These are phyloP conservation scores for Pseudogymnoascus sp. DNA, from an alignment of 2,329 filamentous ascomycete species.

Conservation along the genomic window DNA sequence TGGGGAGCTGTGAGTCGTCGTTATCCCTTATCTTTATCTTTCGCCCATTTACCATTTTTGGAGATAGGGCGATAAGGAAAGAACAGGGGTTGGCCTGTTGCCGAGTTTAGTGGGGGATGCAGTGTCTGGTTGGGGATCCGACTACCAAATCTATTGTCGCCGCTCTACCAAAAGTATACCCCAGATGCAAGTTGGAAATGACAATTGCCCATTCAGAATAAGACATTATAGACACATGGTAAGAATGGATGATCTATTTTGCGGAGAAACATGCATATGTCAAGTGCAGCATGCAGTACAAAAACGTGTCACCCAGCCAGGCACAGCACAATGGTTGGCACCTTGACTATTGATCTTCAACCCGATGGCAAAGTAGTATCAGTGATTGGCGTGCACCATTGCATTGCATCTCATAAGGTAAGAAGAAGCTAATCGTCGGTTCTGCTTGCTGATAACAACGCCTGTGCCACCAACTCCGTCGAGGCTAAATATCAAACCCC, in stretches of 20 bases:
- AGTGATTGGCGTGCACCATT: neutral
- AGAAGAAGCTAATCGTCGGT: neutral
- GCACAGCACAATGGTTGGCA: neutral
- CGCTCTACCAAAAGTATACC: neutral
- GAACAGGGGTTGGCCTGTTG: neutral
- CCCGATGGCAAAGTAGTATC: neutral
- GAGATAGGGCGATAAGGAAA: neutral
- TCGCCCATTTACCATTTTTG: neutral
- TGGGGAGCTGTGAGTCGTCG: neutral
- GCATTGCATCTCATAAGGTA: neutral
- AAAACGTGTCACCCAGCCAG: neutral
- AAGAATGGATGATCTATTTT: neutral
- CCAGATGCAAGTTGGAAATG: neutral
- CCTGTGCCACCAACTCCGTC: neutral
- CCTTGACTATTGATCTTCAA: neutral
- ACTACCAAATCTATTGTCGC: neutral
- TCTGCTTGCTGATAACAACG: neutral
- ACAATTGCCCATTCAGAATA: neutral
- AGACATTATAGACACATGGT: neutral
- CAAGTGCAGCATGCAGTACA: neutral
- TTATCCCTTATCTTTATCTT: slow-evolving; percentile 1
- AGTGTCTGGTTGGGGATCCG: neutral
- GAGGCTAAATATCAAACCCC: slow-evolving; percentile 1
- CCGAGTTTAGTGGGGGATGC: neutral
- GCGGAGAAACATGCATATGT: neutral